Evolutionary conservation across 140 eudicot species (phyloP).

Genomic region (Oenanthe javanica): DNA sequence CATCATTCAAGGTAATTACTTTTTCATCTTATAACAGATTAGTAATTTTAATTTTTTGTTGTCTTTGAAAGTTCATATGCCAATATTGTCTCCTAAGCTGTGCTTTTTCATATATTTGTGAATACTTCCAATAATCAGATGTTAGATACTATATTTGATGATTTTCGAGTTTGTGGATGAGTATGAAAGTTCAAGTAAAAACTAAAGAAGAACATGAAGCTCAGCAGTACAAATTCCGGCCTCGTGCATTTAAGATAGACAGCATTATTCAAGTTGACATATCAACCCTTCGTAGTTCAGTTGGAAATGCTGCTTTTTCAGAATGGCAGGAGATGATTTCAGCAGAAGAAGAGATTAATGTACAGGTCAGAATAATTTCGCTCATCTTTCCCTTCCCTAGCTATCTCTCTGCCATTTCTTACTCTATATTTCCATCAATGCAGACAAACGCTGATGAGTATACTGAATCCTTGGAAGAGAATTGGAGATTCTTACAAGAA

Average conservation of each 20-base stretch:
- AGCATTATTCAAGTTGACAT: conserved; percentile 55
- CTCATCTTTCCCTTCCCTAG: background rate
- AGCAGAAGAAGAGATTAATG: conserved; percentile 49
- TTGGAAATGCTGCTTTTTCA: conserved; percentile 43
- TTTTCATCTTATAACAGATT: no score
- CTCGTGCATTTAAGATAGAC: conserved; percentile 71
- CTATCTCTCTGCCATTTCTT: conserved; percentile 1
- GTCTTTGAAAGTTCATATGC: background rate
- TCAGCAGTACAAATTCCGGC: conserved; percentile 57
- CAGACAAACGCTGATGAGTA: conserved; percentile 42
- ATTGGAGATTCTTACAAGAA: conserved; percentile 54
- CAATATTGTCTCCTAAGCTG: background rate
- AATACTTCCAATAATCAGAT: conserved; percentile 27
- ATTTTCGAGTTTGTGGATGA: conserved; percentile 62
- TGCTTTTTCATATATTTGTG: background rate
- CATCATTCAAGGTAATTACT: conserved; percentile 48
- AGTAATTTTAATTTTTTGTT: background rate
- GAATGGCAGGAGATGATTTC: conserved; percentile 81
- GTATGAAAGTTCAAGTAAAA: conserved; percentile 47
- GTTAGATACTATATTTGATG: conserved; percentile 51
- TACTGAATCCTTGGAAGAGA: conserved; percentile 37
- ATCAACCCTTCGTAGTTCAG: conserved; percentile 38
- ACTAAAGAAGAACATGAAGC: conserved; percentile 47
- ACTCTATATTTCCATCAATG: conserved; percentile 14
- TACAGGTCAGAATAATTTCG: conserved; percentile 28